phyloP scores from a whole-genome alignment of 2,329 filamentous ascomycete genomes.

The Chrysosporium queenslandicum region DNA sequence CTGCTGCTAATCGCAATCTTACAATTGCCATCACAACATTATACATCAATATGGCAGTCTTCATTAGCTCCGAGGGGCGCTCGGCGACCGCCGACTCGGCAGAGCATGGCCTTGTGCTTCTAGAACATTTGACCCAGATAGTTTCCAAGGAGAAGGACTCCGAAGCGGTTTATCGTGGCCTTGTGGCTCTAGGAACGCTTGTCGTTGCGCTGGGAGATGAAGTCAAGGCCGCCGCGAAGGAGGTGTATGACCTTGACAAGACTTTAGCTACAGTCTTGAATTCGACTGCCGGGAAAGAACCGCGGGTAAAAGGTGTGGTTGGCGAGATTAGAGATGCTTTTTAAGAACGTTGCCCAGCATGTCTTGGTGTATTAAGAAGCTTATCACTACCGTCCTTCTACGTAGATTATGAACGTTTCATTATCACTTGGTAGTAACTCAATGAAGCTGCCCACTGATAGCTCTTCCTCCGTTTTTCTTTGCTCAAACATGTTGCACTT shows the following conservation, averaged over 20 bases:
- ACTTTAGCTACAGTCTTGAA: constrained; percentile 41
- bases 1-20: constrained; percentile 60
- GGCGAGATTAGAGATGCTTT: constrained; percentile 47
- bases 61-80: constrained; percentile 46
- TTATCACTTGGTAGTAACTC: background rate
- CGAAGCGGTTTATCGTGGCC: constrained; percentile 70
- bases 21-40: constrained; percentile 72
- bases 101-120: constrained; percentile 43
- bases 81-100: constrained; percentile 34
- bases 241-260: constrained; percentile 45
- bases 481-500: background rate
- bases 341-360: constrained; percentile 5
- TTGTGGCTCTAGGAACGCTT: constrained; percentile 76
- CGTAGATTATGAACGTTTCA: no score
- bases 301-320: constrained; percentile 50
- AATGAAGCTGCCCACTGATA: background rate
- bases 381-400: no score
- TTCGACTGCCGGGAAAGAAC: constrained; percentile 46
- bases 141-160: constrained; percentile 60
- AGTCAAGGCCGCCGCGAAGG: constrained; percentile 48
- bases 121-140: constrained; percentile 54
- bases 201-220: constrained; percentile 50
- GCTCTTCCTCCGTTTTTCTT: no score
- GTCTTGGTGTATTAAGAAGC: no score
- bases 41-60: constrained; percentile 74